phyloP scores from a whole-genome alignment of 2,329 filamentous ascomycete genomes.

The Clarireedia sp. region DNA sequence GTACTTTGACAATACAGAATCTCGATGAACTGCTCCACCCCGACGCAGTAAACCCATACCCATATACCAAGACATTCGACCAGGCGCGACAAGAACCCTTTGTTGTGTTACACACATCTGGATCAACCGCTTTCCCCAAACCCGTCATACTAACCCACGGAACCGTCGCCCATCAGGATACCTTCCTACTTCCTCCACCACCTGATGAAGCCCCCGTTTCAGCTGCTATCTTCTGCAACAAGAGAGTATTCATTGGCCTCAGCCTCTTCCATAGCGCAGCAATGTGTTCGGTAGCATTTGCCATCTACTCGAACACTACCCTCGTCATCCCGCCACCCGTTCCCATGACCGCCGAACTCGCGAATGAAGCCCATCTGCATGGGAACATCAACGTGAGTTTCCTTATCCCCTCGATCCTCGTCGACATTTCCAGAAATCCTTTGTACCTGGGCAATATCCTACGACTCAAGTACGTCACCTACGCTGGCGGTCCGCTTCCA shows the following conservation, averaged over 20 bases:
- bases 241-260: background rate
- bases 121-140: background rate
- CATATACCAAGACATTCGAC: background rate
- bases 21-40: background rate
- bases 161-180: background rate
- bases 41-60: background rate
- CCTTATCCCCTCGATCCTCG: background rate
- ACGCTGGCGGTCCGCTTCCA: background rate
- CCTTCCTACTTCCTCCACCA: background rate
- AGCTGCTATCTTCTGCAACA: background rate
- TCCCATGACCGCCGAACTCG: background rate
- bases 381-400: background rate
- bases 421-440: background rate
- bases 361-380: background rate
- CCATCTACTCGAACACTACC: background rate
- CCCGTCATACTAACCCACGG: background rate
- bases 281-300: background rate
- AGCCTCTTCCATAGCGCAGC: background rate
- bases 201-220: background rate
- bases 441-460: background rate
- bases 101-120: background rate
- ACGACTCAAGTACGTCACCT: background rate
- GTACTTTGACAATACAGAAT: background rate
- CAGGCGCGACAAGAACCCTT: background rate
- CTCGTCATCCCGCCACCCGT: background rate